Conservation (phyloP, 2,329 filamentous ascomycete genomes). For the Xylariaceae sp. region DNA sequence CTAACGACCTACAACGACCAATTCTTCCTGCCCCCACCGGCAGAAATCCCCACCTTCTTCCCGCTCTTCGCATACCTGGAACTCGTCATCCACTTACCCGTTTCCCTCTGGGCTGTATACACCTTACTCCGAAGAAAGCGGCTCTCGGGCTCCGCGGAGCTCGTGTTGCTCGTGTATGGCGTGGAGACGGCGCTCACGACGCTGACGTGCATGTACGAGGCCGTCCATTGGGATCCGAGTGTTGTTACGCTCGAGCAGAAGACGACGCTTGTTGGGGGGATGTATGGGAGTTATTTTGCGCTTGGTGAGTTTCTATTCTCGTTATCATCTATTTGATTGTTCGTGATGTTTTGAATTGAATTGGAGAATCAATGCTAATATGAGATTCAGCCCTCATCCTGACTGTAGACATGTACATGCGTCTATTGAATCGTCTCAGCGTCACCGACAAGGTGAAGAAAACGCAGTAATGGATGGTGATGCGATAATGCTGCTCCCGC, state of each 20-base stretch:
- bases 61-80: conserved; percentile 47
- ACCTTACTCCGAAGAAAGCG: conserved; percentile 30
- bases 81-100: conserved; percentile 46
- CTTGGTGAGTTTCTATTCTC: conserved; percentile 42
- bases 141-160: conserved; percentile 37
- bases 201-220: conserved; percentile 46
- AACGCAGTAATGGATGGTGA: conserved; percentile 31
- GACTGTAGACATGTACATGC: conserved; percentile 49
- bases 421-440: conserved; percentile 43
- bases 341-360: background rate
- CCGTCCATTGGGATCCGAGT: conserved; percentile 43
- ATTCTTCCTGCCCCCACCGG: conserved; percentile 40
- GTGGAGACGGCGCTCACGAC: conserved; percentile 49
- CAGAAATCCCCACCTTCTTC: conserved; percentile 44
- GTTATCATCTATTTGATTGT: too few species aligned
- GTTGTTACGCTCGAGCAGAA: conserved; percentile 43
- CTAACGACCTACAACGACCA: conserved; percentile 47
- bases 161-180: conserved; percentile 48
- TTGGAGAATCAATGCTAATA: background rate
- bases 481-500: background rate
- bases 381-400: conserved; percentile 41
- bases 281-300: conserved; percentile 48
- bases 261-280: conserved; percentile 41
- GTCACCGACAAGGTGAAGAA: conserved; percentile 36
- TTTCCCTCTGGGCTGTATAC: conserved; percentile 43